phyloP scores from a whole-genome alignment of 352 stramenopile species.

The Phytophthora podocarpi region DNA sequence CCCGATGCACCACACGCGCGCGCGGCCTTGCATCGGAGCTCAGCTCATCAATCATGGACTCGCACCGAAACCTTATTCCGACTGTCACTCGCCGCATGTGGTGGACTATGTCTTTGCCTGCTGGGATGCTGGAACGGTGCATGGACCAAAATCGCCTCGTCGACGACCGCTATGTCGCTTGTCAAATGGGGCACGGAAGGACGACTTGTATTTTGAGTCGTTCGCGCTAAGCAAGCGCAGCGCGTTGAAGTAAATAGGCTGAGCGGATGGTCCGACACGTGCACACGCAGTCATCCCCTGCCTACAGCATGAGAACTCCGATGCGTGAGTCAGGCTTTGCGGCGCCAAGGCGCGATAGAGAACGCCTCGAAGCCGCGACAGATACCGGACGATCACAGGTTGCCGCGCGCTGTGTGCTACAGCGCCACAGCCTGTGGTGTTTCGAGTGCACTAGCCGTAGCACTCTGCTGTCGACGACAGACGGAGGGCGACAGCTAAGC shows the following conservation, averaged over 20 bases:
- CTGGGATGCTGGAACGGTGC: slow-evolving; percentile 21
- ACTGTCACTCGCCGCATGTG: background rate
- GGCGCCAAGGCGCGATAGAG: slow-evolving; percentile 15
- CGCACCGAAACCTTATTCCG: slow-evolving; percentile 37
- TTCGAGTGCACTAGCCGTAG: no score
- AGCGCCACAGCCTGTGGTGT: no score
- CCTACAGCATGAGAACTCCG: background rate
- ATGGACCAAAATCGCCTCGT: slow-evolving; percentile 5
- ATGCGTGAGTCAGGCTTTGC: slow-evolving; percentile 28
- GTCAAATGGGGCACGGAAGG: background rate
- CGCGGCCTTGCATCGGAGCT: background rate
- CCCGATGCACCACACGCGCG: no score
- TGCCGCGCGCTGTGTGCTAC: no score
- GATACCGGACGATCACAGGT: slow-evolving; percentile 25
- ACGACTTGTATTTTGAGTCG: background rate
- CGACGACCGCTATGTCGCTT: slow-evolving; percentile 21
- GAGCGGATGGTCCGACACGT: slow-evolving; percentile 18
- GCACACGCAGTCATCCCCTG: slow-evolving; percentile 25
- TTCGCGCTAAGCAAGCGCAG: slow-evolving; percentile 6
- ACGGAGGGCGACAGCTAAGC: no score
- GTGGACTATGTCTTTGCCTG: slow-evolving; percentile 9
- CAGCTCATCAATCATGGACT: slow-evolving; percentile 20
- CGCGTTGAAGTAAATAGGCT: slow-evolving; percentile 27
- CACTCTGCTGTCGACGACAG: no score
- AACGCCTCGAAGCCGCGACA: background rate